Base-by-base conservation (phyloP, 2,329 filamentous ascomycete species). In the Alternaria gansuensis region DNA sequence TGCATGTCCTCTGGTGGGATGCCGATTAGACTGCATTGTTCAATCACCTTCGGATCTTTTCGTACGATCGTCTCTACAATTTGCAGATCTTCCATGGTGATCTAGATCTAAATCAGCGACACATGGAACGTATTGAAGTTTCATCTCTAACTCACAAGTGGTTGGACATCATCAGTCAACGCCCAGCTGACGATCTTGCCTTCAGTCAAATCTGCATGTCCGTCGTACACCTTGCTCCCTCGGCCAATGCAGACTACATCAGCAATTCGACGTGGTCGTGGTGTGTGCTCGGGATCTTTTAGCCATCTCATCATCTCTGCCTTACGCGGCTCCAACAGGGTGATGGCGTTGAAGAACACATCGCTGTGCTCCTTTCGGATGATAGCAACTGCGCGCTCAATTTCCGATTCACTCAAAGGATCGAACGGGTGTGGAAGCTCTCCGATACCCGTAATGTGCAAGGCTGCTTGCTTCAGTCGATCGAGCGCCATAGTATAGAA, bases 31-130 rank as follows among this genome's bases (percentile, higher is more conserved):
- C 85, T 86, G 72, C 93, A 97, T 77, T 97, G 93, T 78, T 97
- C 92, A 66, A 97, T 95, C 60, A 97, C 92, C 70, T 90, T 90
- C 13, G 91, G 87, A 73, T 97, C 92, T 68, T 87, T 88, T 65
- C 93, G 87, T 59, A 88, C 86, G 44, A 93, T 80, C 56, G 85
- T 83, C 78, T 97, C 93, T 1, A 96, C 93, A 54, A 87, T 84
- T 69, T 92, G 86, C 34, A 97, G 83, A 75, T 97, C 93, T 73
- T 97, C 93, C 86, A 96, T 92, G 0, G 92, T 96, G 73, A 97
- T 96, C 87, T 90, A 28, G 2, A 46, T 13, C 26, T 9, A 28
- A 5, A 28, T 70, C 28, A 68, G 51, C 5, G 26, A 10, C 6
- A 7, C 8, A 3, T 17, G 21, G 5, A 3, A 2, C 3, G 23